These are phyloP conservation scores for Sugiyamaella castrensis DNA, from an alignment of 1,139 yeast species.

Conservation along the genomic window DNA sequence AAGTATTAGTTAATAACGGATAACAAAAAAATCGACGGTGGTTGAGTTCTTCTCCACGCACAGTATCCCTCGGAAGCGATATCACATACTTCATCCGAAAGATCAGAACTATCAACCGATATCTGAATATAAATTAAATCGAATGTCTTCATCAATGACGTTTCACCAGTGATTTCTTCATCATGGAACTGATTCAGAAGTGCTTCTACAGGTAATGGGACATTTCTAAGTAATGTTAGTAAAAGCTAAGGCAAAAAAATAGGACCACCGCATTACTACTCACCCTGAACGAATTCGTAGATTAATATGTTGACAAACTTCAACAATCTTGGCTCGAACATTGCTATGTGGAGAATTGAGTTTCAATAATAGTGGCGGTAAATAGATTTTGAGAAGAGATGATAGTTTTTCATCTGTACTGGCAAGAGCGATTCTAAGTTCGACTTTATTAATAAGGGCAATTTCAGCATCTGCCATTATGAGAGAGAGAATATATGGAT, in stretches of 20 bases:
- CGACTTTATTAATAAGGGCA: conserved; percentile 50
- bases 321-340: conserved; percentile 68
- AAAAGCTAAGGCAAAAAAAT: neutral
- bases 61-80: too few species aligned
- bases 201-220: conserved; percentile 60
- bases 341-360: conserved; percentile 65
- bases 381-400: conserved; percentile 55
- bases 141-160: conserved; percentile 58
- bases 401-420: conserved; percentile 64
- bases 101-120: conserved; percentile 42
- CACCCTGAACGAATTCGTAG: conserved; percentile 59
- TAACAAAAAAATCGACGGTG: neutral
- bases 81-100: conserved; percentile 6
- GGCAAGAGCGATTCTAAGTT: conserved; percentile 78
- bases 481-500: neutral
- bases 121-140: conserved; percentile 63
- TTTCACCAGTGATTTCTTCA: conserved; percentile 48
- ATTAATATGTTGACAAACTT: conserved; percentile 62
- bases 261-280: conserved; percentile 12
- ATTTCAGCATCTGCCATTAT: conserved; percentile 34
- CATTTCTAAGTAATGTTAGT: conserved; percentile 28
- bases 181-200: conserved; percentile 60
- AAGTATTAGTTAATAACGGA: conserved; percentile 8
- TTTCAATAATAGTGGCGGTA: conserved; percentile 77
- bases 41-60: too few species aligned